A percentile compares a stretch with the other conserved stretches of the same genome.
These are phyloP conservation scores for Artemisia tridentata DNA, from an alignment of 129 eudicot genomes.

Conservation along the genomic window DNA sequence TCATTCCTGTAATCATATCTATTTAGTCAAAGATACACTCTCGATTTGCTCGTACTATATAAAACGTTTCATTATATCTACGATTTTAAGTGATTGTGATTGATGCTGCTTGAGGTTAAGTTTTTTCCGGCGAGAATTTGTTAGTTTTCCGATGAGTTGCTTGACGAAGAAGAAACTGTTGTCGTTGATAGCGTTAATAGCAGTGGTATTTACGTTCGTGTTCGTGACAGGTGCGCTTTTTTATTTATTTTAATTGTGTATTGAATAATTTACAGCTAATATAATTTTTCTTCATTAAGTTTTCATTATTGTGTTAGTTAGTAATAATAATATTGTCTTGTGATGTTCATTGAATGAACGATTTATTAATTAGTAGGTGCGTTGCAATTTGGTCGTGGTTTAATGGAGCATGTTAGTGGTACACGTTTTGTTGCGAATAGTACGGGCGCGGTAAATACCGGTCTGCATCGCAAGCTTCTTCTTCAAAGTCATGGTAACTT, in stretches of 20 bases:
- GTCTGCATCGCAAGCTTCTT: slow-evolving; percentile 69
- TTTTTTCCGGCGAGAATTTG: slow-evolving; percentile 32
- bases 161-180: not conserved
- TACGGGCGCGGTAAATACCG: slow-evolving; percentile 14
- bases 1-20: slow-evolving; percentile 16
- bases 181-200: slow-evolving; percentile 24
- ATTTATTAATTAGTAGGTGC: slow-evolving; percentile 24
- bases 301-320: slow-evolving; percentile 21
- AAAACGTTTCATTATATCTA: slow-evolving; percentile 8
- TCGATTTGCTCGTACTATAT: slow-evolving; percentile 31
- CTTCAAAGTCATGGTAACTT: slow-evolving; percentile 39
- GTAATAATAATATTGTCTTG: slow-evolving; percentile 19
- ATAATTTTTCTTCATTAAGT: not conserved
- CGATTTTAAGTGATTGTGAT: not conserved
- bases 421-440: slow-evolving; percentile 17
- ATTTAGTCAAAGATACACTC: slow-evolving; percentile 23
- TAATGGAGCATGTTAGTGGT: slow-evolving; percentile 10
- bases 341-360: slow-evolving; percentile 19
- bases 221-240: slow-evolving; percentile 44
- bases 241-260: not conserved
- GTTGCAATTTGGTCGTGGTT: slow-evolving; percentile 10
- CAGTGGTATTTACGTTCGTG: slow-evolving; percentile 38
- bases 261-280: no score
- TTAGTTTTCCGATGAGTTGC: slow-evolving; percentile 33
- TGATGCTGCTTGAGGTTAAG: slow-evolving; percentile 18